Conservation (phyloP, 129 eudicot species). For the Saposhnikovia divaricata region DNA sequence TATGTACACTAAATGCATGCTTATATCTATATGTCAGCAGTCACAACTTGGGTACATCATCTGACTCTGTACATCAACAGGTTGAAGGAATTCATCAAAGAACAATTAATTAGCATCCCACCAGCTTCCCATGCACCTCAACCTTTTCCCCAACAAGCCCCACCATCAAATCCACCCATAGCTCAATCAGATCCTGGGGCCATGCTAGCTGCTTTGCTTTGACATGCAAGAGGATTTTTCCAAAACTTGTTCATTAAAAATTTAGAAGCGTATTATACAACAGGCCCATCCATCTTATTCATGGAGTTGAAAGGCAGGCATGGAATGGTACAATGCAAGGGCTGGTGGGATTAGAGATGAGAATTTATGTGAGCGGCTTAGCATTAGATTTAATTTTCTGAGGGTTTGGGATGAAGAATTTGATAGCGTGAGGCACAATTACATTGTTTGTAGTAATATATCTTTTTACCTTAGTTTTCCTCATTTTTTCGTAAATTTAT, state of each 20-base stretch:
- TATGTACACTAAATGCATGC: slow-evolving; percentile 16
- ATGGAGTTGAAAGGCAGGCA: slow-evolving; percentile 11
- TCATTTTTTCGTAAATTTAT: not conserved
- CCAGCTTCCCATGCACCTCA: slow-evolving; percentile 39
- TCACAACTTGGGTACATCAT: not conserved
- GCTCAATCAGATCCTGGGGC: slow-evolving; percentile 83
- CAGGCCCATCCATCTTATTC: slow-evolving; percentile 16
- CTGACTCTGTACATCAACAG: slow-evolving; percentile 31
- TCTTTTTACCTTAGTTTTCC: not conserved
- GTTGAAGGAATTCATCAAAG: slow-evolving; percentile 89
- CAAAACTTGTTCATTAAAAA: slow-evolving; percentile 12
- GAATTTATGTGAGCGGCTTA: slow-evolving; percentile 28
- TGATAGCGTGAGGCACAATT: not conserved
- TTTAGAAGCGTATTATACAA: slow-evolving; percentile 34
- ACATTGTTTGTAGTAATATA: not conserved
- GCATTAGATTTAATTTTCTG: slow-evolving; percentile 25
- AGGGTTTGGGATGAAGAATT: slow-evolving; percentile 22
- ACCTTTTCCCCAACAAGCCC: slow-evolving; percentile 37
- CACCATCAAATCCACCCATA: slow-evolving; percentile 32
- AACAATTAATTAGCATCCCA: slow-evolving; percentile 68
- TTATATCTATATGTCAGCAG: not conserved
- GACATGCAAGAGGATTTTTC: not conserved
- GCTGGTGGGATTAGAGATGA: slow-evolving; percentile 46
- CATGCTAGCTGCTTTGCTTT: slow-evolving; percentile 87
- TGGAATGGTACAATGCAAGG: slow-evolving; percentile 30